Base-by-base conservation (phyloP, 305 asterid genomes). In the Solanum chacoense region DNA sequence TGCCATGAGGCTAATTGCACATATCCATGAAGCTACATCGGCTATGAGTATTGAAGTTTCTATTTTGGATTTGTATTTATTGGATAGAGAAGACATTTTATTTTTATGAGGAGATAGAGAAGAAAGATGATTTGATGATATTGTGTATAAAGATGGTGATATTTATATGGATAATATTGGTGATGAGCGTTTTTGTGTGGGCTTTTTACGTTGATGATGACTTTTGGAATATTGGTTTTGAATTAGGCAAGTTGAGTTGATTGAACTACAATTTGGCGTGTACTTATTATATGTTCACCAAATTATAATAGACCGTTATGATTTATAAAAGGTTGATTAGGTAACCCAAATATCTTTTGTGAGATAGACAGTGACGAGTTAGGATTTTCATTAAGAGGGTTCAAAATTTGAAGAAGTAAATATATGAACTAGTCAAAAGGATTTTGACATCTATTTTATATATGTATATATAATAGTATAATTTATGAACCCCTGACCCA, bases 21-120 rank as follows among this genome's bases (percentile, higher is more conserved):
- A 45, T 11, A 76, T 87, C 10, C 90, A 7, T 12, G 89, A 87
- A 36, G 88, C 92, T 22, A 80, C 85, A 16, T 90, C 93, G 6
- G 36, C 90, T 3, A 87, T 78, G 29, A 63, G 40, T 63, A 69
- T 55, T 73, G 92, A 87, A 36, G 89, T 89, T 91, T 85, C 89
- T 22, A 59, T 2, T 14, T 45, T 45, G 65, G 72, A 81, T 29
- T 1, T 81, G 72, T 45, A 29, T 29, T 81, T 81, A 45, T 28
- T 29, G 36, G 86, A 81, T 45, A 81, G 3, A 28, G 18, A 81
- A 45, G 38, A 26, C 86, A 45, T 55, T 40, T 40, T 20, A 50
- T 40, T 6, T 20, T 59, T 59, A 11, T 79, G 14, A 80, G 28
- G 7, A 29, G 69, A 40, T 7, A 50, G 28, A 28, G 45, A 16